These are phyloP conservation scores for Theobroma cacao DNA, from an alignment of 345 rosid genomes.

Conservation along the genomic window DNA sequence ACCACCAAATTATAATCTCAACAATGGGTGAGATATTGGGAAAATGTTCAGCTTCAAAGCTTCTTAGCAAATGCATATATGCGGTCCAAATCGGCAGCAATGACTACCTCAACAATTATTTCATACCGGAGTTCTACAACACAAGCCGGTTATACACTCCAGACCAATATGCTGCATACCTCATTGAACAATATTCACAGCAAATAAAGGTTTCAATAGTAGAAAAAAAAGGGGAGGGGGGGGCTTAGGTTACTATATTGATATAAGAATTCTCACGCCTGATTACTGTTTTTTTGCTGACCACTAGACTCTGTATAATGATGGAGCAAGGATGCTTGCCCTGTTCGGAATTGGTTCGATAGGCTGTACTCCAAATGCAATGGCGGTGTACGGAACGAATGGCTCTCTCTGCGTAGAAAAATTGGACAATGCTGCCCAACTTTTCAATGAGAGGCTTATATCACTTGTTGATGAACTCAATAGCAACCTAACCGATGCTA, in stretches of 20 bases:
- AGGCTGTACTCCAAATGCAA: conserved; percentile 38
- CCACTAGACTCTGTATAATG: conserved; percentile 10
- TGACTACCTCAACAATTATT: conserved; percentile 56
- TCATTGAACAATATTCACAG: conserved; percentile 2
- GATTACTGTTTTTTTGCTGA: not conserved
- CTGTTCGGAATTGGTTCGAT: conserved; percentile 33
- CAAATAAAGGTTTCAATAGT: not conserved
- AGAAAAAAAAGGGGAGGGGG: not conserved
- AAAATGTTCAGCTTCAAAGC: conserved; percentile 15
- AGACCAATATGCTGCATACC: not conserved
- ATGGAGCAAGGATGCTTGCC: conserved; percentile 39
- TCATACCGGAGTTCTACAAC: conserved; percentile 27
- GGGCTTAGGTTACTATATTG: too few species aligned
- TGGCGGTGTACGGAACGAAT: conserved; percentile 16
- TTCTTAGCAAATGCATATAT: conserved; percentile 38
- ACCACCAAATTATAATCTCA: conserved; percentile 33
- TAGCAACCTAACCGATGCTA: conserved; percentile 20
- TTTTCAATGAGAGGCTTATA: conserved; percentile 32
- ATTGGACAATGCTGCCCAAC: conserved; percentile 24
- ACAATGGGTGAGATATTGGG: conserved; percentile 12
- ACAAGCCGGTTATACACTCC: conserved; percentile 9
- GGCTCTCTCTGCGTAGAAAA: conserved; percentile 25
- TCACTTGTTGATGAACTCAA: conserved; percentile 32
- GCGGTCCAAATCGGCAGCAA: conserved; percentile 45
- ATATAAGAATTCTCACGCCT: not conserved